Evolutionary conservation across 768 basidiomycete genomes (phyloP).

Genomic region (Sarcomyxa edulis): DNA sequence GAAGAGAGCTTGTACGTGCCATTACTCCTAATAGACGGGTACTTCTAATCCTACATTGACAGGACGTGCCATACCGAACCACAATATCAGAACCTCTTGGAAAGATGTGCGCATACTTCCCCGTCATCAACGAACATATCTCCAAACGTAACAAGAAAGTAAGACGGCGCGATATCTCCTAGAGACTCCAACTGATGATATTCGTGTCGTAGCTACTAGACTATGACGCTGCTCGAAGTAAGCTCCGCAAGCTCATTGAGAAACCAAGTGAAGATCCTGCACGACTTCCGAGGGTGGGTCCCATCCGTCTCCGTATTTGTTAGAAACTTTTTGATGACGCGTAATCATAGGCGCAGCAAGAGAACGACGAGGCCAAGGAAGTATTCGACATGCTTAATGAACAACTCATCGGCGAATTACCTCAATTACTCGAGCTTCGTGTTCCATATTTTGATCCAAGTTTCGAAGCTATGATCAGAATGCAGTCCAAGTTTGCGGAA

Average conservation of each 20-base stretch:
- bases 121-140: conserved; percentile 90
- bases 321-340: too few species aligned
- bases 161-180: neutral
- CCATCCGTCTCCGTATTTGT: too few species aligned
- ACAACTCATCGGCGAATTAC: conserved; percentile 86
- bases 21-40: neutral
- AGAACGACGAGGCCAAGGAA: conserved; percentile 92
- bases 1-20: conserved; percentile 72
- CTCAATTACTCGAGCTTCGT: conserved; percentile 88
- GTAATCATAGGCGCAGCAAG: conserved; percentile 78
- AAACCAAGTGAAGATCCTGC: conserved; percentile 93
- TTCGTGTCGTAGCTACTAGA: conserved; percentile 70
- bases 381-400: conserved; percentile 91
- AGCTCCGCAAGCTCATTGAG: conserved; percentile 81
- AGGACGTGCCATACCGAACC: conserved; percentile 94
- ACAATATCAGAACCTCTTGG: conserved; percentile 94
- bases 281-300: conserved; percentile 74
- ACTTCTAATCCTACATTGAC: neutral
- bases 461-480: conserved; percentile 97
- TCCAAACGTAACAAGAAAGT: conserved; percentile 97
- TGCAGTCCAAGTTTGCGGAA: conserved; percentile 97
- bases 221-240: conserved; percentile 90
- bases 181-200: neutral
- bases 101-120: conserved; percentile 95
- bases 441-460: conserved; percentile 98